Evolutionary conservation across 306 rosid species (phyloP).

Genomic region (Rosa persica): DNA sequence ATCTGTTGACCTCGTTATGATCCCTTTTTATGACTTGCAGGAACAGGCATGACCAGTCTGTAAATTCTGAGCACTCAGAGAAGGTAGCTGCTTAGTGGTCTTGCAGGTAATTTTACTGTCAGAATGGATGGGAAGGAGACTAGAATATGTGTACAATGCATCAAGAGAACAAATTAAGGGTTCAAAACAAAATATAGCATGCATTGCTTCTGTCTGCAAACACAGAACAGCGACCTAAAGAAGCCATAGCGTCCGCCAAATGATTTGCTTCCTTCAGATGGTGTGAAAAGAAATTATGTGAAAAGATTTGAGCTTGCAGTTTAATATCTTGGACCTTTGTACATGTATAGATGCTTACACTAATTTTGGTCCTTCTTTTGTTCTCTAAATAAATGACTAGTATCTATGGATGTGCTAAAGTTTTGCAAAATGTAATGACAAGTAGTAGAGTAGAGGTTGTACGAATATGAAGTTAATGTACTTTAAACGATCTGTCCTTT

Average conservation of each 20-base stretch:
- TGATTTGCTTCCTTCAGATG: background rate
- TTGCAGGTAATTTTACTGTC: slow-evolving; percentile 9
- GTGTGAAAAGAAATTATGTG: background rate
- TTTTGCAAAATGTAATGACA: background rate
- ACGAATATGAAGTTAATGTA: too few relatives aligned
- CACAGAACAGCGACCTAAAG: background rate
- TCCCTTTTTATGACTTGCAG: slow-evolving; percentile 39
- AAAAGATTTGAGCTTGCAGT: background rate
- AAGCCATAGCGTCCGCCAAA: background rate
- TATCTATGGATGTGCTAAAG: background rate
- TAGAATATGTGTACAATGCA: background rate
- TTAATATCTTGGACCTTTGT: background rate
- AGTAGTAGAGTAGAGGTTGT: too few relatives aligned
- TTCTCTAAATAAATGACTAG: background rate
- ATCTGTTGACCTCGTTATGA: background rate
- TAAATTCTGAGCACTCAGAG: slow-evolving; percentile 32
- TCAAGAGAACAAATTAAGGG: background rate
- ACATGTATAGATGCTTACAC: background rate
- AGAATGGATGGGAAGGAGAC: background rate
- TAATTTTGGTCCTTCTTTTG: background rate
- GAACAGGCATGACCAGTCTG: slow-evolving; percentile 30
- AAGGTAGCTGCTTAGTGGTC: slow-evolving; percentile 33
- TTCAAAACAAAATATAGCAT: background rate
- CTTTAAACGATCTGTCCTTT: too few relatives aligned
- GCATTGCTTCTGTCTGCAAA: background rate